Conservation (phyloP, 2,329 filamentous ascomycete genomes). For the Ascochyta koolunga region DNA sequence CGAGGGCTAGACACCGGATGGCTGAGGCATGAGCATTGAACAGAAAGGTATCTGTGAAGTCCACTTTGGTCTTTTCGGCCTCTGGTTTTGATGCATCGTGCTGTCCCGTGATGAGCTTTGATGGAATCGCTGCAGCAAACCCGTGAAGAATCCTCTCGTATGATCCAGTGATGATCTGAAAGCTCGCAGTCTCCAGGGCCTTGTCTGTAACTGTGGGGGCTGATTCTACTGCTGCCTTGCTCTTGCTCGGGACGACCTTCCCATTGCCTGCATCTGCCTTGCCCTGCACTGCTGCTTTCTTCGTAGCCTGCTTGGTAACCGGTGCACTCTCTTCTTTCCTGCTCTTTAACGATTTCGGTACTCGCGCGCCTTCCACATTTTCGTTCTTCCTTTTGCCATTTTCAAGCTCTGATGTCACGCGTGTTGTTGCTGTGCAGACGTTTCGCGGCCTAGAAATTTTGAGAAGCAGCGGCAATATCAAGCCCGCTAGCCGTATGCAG, state of each 20-base stretch:
- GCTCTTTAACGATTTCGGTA: conserved; percentile 34
- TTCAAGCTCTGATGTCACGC: conserved; percentile 10
- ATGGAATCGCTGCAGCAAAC: conserved; percentile 74
- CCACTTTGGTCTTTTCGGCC: conserved; percentile 49
- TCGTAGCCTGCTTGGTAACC: conserved; percentile 24
- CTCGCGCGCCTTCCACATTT: conserved; percentile 19
- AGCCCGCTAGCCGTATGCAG: conserved; percentile 24
- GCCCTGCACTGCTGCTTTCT: conserved; percentile 21
- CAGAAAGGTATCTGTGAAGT: conserved; percentile 90
- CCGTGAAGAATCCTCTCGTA: conserved; percentile 95
- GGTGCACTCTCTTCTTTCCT: conserved; percentile 31
- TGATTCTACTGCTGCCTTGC: conserved; percentile 23
- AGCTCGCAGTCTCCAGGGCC: conserved; percentile 46
- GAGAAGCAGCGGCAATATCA: conserved; percentile 28
- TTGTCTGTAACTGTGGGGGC: conserved; percentile 11
- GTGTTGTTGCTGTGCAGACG: conserved; percentile 18
- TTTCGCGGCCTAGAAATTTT: conserved; percentile 12
- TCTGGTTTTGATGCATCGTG: conserved; percentile 24
- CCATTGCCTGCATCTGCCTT: conserved; percentile 18
- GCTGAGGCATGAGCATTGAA: conserved; percentile 93
- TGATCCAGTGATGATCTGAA: conserved; percentile 90
- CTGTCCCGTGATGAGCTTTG: conserved; percentile 37
- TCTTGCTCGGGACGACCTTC: conserved; percentile 16
- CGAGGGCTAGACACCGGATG: conserved; percentile 86
- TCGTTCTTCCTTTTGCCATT: conserved; percentile 49